These are phyloP conservation scores for Herpotrichia juniperi DNA, from an alignment of 2,329 filamentous ascomycete genomes.

Conservation along the genomic window DNA sequence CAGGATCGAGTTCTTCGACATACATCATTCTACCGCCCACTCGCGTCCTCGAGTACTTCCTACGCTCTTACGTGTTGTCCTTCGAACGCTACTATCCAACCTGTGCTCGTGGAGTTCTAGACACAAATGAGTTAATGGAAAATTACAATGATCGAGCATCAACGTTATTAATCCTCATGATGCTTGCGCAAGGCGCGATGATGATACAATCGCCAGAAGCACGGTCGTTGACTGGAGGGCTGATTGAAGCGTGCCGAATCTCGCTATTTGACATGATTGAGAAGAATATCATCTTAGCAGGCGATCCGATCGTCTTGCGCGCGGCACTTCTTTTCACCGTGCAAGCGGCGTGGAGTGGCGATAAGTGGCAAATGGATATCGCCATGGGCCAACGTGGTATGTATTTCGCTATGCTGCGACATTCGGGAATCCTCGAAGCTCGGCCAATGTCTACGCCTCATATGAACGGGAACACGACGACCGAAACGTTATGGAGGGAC, in stretches of 20 bases:
- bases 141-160: slow-evolving; percentile 67
- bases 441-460: slow-evolving; percentile 54
- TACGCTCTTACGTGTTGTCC: slow-evolving; percentile 69
- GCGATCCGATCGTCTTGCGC: slow-evolving; percentile 68
- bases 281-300: slow-evolving; percentile 71
- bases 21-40: slow-evolving; percentile 71
- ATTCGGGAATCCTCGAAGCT: slow-evolving; percentile 69
- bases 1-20: slow-evolving; percentile 60
- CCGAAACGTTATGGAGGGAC: slow-evolving; percentile 64
- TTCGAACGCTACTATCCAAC: slow-evolving; percentile 71
- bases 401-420: slow-evolving; percentile 75
- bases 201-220: slow-evolving; percentile 70
- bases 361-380: slow-evolving; percentile 80
- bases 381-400: slow-evolving; percentile 75
- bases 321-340: slow-evolving; percentile 72
- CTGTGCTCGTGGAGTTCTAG: slow-evolving; percentile 64
- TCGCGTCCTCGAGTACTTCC: slow-evolving; percentile 70
- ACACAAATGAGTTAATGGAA: slow-evolving; percentile 71
- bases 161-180: slow-evolving; percentile 70
- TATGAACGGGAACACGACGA: slow-evolving; percentile 49
- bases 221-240: slow-evolving; percentile 67
- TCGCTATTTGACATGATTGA: slow-evolving; percentile 75
- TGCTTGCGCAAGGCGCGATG: slow-evolving; percentile 74
- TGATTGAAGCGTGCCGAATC: slow-evolving; percentile 74
- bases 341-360: slow-evolving; percentile 74